Evolutionary conservation across 2,329 filamentous ascomycete genomes (phyloP).

Genomic region (Knoxdaviesia proteae): DNA sequence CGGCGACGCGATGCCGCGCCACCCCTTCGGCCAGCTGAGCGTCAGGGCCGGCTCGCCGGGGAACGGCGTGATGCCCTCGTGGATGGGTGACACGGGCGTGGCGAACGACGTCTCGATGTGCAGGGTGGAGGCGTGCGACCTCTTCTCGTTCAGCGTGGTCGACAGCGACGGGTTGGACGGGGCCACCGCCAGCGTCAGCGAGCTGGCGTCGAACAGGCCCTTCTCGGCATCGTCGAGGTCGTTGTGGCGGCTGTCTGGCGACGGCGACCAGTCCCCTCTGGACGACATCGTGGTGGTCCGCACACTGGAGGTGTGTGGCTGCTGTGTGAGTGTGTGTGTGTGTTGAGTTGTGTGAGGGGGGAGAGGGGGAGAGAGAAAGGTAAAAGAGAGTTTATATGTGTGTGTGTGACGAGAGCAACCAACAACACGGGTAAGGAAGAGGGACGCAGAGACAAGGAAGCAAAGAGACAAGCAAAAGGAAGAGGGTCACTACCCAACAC

Average conservation of each 20-base stretch:
- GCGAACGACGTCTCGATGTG: slow-evolving; percentile 7
- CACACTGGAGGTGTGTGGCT: too few species aligned
- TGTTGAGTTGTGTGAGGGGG: too few species aligned
- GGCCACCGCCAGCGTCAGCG: background rate
- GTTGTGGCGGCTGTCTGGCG: background rate
- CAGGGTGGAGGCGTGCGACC: background rate
- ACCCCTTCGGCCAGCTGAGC: slow-evolving; percentile 7
- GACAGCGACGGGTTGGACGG: slow-evolving; percentile 7
- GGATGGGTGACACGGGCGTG: slow-evolving; percentile 11
- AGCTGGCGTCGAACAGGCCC: slow-evolving; percentile 11
- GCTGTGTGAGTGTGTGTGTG: too few species aligned
- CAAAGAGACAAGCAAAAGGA: too few species aligned
- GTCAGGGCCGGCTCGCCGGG: slow-evolving; percentile 9
- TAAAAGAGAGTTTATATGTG: too few species aligned
- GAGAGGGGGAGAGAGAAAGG: too few species aligned
- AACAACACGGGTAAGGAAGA: too few species aligned
- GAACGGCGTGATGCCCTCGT: slow-evolving; percentile 13
- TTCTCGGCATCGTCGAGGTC: slow-evolving; percentile 15
- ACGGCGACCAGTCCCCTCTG: too few species aligned
- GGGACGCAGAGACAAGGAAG: too few species aligned
- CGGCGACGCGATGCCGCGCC: background rate
- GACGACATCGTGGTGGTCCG: too few species aligned
- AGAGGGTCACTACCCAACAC: too few species aligned
- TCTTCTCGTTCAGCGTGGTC: slow-evolving; percentile 7
- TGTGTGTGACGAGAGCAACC: too few species aligned